Evolutionary conservation across 257 asterid species (phyloP).

Genomic region (Haberlea rhodopensis): DNA sequence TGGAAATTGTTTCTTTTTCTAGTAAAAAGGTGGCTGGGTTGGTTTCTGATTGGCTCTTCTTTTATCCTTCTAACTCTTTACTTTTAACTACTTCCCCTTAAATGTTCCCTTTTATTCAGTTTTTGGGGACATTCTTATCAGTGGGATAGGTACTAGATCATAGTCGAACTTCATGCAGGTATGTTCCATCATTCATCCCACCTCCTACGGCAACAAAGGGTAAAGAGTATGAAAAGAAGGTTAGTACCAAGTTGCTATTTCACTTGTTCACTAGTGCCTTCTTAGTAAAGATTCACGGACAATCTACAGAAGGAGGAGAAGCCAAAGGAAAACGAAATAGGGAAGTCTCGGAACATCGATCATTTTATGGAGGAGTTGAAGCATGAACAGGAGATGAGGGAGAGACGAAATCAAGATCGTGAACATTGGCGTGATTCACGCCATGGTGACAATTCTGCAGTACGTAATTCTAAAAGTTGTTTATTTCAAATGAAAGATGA

Average conservation of each 20-base stretch:
- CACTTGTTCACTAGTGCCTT: conserved; percentile 15
- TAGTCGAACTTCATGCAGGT: conserved; percentile 70
- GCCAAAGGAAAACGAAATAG: conserved; percentile 80
- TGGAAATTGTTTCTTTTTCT: too few species aligned
- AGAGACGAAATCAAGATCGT: conserved; percentile 87
- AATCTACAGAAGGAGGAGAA: conserved; percentile 75
- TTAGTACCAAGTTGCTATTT: conserved; percentile 30
- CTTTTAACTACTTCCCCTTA: conserved; percentile 1
- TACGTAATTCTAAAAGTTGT: conserved; percentile 34
- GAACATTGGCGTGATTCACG: conserved; percentile 77
- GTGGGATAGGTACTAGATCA: conserved; percentile 49
- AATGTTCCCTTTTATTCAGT: conserved; percentile 8
- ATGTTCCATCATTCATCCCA: conserved; percentile 91
- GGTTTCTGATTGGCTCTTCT: background rate
- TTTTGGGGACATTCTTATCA: conserved; percentile 29
- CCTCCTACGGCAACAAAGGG: conserved; percentile 88
- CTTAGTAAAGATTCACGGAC: conserved; percentile 20
- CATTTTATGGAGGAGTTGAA: conserved; percentile 97
- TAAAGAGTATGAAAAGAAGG: conserved; percentile 85
- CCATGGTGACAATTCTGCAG: conserved; percentile 59
- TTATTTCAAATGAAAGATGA: conserved; percentile 2
- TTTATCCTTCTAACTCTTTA: conserved; percentile 5
- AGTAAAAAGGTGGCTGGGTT: background rate
- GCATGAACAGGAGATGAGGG: conserved; percentile 90
- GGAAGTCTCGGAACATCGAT: conserved; percentile 82